phyloP scores from a whole-genome alignment of 306 rosid genomes.

The Trifolium subterraneum region DNA sequence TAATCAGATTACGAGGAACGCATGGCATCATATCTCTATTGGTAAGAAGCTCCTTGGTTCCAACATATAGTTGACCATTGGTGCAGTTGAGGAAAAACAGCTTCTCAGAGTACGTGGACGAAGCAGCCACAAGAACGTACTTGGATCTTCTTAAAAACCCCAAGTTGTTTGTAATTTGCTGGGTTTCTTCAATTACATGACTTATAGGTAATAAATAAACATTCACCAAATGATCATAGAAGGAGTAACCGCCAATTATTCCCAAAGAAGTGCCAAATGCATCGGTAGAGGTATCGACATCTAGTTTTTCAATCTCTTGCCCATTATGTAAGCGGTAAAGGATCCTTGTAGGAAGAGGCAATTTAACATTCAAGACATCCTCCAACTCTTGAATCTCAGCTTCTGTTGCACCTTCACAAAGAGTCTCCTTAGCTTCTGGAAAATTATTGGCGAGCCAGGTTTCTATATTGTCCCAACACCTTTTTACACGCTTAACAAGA shows the following conservation, averaged over 20 bases:
- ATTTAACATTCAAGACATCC: slow-evolving; percentile 57
- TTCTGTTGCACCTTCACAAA: slow-evolving; percentile 77
- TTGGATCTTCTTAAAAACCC: slow-evolving; percentile 52
- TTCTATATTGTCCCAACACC: slow-evolving; percentile 70
- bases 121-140: slow-evolving; percentile 69
- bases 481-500: slow-evolving; percentile 77
- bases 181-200: slow-evolving; percentile 55
- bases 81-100: slow-evolving; percentile 75
- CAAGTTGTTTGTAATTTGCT: slow-evolving; percentile 29
- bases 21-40: slow-evolving; percentile 78
- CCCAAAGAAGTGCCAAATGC: slow-evolving; percentile 60
- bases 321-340: slow-evolving; percentile 85
- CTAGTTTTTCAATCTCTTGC: slow-evolving; percentile 55
- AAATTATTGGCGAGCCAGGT: slow-evolving; percentile 65
- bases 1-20: slow-evolving; percentile 68
- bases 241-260: slow-evolving; percentile 85
- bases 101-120: slow-evolving; percentile 55
- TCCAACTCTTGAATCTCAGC: slow-evolving; percentile 66
- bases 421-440: slow-evolving; percentile 73
- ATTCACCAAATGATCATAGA: slow-evolving; percentile 60
- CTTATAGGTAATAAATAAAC: slow-evolving; percentile 71
- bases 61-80: slow-evolving; percentile 75
- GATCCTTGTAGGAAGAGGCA: slow-evolving; percentile 84
- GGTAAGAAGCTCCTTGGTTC: slow-evolving; percentile 57
- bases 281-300: slow-evolving; percentile 22